Evolutionary conservation across 2,329 filamentous ascomycete genomes (phyloP).

Genomic region (Cladophialophora yegresii): DNA sequence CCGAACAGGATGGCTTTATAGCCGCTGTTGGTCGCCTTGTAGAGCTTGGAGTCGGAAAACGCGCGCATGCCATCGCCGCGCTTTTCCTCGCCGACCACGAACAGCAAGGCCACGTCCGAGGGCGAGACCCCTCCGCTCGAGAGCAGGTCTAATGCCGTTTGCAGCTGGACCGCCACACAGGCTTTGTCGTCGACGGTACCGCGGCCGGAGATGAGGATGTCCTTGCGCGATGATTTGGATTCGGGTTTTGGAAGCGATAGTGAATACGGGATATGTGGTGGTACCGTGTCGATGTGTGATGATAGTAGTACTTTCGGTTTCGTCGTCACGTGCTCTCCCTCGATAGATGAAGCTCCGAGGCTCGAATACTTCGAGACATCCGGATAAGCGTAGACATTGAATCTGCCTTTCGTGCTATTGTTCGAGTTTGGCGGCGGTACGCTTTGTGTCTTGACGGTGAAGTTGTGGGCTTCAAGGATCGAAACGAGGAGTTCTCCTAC

Average conservation of each 20-base stretch:
- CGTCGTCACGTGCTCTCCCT: background rate
- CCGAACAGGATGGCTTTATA: slow-evolving; percentile 82
- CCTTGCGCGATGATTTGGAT: slow-evolving; percentile 32
- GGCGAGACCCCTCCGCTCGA: slow-evolving; percentile 30
- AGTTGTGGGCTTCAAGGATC: slow-evolving; percentile 64
- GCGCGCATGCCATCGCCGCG: slow-evolving; percentile 76
- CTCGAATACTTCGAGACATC: slow-evolving; percentile 36
- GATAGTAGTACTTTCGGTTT: slow-evolving; percentile 51
- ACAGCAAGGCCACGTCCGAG: slow-evolving; percentile 53
- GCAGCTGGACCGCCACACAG: slow-evolving; percentile 49
- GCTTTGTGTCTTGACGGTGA: slow-evolving; percentile 63
- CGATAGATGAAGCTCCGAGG: slow-evolving; percentile 14
- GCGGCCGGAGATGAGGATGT: slow-evolving; percentile 48
- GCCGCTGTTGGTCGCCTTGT: slow-evolving; percentile 41
- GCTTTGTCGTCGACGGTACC: slow-evolving; percentile 52
- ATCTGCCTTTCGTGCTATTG: slow-evolving; percentile 52
- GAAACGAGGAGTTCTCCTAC: slow-evolving; percentile 69
- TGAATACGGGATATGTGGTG: slow-evolving; percentile 52
- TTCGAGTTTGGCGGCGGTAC: slow-evolving; percentile 39
- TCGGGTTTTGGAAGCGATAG: slow-evolving; percentile 44
- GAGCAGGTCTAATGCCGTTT: slow-evolving; percentile 52
- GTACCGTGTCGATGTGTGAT: slow-evolving; percentile 77
- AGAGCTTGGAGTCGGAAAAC: slow-evolving; percentile 50
- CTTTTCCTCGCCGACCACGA: slow-evolving; percentile 79
- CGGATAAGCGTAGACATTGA: slow-evolving; percentile 74